A percentile compares a stretch with the other conserved stretches of the same genome.
Evolutionary conservation across 108 stramenopile species (phyloP).

Genomic region (Nitzschia sp.): DNA sequence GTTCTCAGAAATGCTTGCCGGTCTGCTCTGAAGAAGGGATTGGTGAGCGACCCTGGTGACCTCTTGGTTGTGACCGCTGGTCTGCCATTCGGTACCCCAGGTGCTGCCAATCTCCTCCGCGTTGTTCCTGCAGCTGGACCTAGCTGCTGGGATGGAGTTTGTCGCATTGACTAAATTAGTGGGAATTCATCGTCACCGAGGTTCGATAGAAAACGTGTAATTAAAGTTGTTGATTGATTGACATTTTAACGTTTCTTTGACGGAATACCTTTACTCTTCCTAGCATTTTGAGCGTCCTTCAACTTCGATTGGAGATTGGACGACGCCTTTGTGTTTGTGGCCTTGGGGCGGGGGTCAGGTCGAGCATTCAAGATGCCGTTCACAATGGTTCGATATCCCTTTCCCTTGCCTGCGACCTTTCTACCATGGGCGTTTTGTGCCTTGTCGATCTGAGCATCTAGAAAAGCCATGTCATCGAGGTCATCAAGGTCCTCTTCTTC

Average conservation of each 20-base stretch:
- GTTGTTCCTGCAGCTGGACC: constrained; percentile 92
- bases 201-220: no score
- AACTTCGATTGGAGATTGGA: constrained; percentile 59
- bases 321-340: constrained; percentile 49
- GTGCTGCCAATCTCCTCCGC: constrained; percentile 88
- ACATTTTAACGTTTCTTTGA: constrained; percentile 34
- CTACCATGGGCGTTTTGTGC: constrained; percentile 81
- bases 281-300: constrained; percentile 55
- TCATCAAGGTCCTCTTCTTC: constrained; percentile 43
- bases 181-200: no score
- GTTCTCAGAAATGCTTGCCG: constrained; percentile 78
- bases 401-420: constrained; percentile 60
- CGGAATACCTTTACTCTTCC: constrained; percentile 54
- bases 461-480: constrained; percentile 85
- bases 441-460: constrained; percentile 76
- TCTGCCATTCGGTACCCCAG: constrained; percentile 88
- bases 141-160: constrained; percentile 78
- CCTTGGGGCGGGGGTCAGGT: constrained; percentile 41
- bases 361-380: constrained; percentile 75
- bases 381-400: constrained; percentile 62
- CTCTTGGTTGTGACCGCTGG: constrained; percentile 92
- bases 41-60: constrained; percentile 83
- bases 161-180: constrained; percentile 36
- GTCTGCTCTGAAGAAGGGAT: constrained; percentile 81
- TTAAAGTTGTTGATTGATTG: not conserved